These are phyloP conservation scores for Coemansia sp. DNA, from an alignment of 192 early-diverging fungal genomes.

Conservation along the genomic window DNA sequence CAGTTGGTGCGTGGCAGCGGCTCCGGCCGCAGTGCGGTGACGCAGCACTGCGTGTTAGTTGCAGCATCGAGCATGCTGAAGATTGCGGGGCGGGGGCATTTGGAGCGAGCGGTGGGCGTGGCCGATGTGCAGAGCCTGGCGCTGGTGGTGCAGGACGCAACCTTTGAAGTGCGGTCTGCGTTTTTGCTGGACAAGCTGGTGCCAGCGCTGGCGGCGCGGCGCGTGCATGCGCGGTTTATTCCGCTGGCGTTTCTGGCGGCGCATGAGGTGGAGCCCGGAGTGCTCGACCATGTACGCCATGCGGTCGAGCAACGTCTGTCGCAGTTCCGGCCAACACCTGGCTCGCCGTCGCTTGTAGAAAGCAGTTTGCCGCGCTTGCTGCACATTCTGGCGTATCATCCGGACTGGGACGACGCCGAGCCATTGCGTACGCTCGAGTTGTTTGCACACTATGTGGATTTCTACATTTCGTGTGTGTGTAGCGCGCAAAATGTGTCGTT, in stretches of 20 bases:
- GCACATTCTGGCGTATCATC: conserved; percentile 80
- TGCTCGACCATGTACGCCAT: conserved; percentile 62
- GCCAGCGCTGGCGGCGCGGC: conserved; percentile 60
- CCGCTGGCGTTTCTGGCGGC: conserved; percentile 76
- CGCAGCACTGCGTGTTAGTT: conserved; percentile 66
- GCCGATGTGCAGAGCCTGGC: conserved; percentile 61
- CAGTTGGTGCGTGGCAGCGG: conserved; percentile 65
- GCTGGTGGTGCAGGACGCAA: conserved; percentile 70
- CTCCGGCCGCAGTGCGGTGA: conserved; percentile 50
- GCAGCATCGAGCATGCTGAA: conserved; percentile 67
- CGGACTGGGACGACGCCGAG: conserved; percentile 69
- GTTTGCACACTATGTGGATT: conserved; percentile 78
- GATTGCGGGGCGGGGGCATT: conserved; percentile 55
- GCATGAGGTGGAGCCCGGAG: conserved; percentile 76
- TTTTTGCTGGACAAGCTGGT: conserved; percentile 69
- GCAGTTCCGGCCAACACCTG: conserved; percentile 42
- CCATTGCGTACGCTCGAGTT: conserved; percentile 32
- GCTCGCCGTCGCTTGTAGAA: conserved; percentile 59
- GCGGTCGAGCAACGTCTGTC: conserved; percentile 62
- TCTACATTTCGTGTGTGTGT: conserved; percentile 77
- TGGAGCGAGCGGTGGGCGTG: conserved; percentile 57
- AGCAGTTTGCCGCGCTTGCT: conserved; percentile 63
- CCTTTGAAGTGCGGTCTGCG: conserved; percentile 74
- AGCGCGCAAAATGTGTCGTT: conserved; percentile 81
- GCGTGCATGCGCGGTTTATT: conserved; percentile 69